Evolutionary conservation across 306 rosid genomes (phyloP).

Genomic region (Vicia faba): DNA sequence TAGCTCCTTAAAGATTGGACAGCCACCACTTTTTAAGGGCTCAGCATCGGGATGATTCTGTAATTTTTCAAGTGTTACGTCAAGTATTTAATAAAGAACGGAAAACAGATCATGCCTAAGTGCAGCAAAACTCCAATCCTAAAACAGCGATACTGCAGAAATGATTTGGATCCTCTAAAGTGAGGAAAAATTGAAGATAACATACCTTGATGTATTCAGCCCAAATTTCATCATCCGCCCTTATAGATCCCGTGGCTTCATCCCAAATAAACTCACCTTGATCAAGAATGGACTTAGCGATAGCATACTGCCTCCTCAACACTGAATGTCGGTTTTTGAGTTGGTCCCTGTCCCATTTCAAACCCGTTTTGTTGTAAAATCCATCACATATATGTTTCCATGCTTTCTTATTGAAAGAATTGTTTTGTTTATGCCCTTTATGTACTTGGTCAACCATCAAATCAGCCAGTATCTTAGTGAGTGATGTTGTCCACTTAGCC

Average conservation of each 20-base stretch:
- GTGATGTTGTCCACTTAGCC: slow-evolving; percentile 69
- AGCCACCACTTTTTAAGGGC: slow-evolving; percentile 56
- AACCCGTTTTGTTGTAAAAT: slow-evolving; percentile 57
- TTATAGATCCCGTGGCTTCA: slow-evolving; percentile 61
- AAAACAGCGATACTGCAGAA: not conserved
- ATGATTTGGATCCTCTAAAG: not conserved
- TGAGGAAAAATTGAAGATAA: not conserved
- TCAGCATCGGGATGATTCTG: slow-evolving; percentile 83
- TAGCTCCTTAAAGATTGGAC: slow-evolving; percentile 71
- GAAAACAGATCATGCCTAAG: slow-evolving; percentile 20
- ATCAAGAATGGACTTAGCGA: slow-evolving; percentile 60
- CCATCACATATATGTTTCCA: slow-evolving; percentile 68
- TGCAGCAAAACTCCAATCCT: slow-evolving; percentile 19
- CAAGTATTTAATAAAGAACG: slow-evolving; percentile 19
- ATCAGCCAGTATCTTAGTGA: slow-evolving; percentile 65
- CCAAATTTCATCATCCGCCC: slow-evolving; percentile 64
- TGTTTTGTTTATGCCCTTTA: slow-evolving; percentile 56
- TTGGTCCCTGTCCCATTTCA: slow-evolving; percentile 82
- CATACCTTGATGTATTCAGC: slow-evolving; percentile 61
- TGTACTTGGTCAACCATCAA: slow-evolving; percentile 68
- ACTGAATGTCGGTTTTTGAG: slow-evolving; percentile 72
- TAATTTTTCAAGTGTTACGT: slow-evolving; percentile 28
- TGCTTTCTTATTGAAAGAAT: slow-evolving; percentile 69
- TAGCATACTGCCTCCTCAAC: slow-evolving; percentile 60
- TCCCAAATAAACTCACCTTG: slow-evolving; percentile 59